Evolutionary conservation across 2,329 filamentous ascomycete genomes (phyloP).

Genomic region (Dryadomyces quercivorus): DNA sequence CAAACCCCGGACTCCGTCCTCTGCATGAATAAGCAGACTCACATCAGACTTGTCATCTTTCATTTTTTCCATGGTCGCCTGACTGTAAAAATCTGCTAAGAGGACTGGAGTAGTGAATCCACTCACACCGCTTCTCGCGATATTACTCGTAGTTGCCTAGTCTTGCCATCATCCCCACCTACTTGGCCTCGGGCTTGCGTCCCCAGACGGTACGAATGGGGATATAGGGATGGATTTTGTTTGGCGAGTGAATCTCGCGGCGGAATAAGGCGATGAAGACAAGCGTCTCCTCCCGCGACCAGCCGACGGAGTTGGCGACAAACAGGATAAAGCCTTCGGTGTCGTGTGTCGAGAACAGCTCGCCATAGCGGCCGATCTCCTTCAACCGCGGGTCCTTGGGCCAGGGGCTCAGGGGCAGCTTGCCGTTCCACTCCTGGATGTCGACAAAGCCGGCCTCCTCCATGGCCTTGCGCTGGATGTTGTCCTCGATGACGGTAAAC

Average conservation of each 20-base stretch:
- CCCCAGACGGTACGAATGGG: constrained; percentile 7
- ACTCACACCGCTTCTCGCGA: too few species aligned
- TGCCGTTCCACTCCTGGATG: neutral
- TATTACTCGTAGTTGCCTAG: too few species aligned
- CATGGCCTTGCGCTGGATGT: neutral
- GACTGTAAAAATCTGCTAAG: neutral
- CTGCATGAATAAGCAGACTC: too few species aligned
- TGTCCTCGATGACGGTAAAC: constrained; percentile 6
- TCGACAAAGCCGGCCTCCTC: constrained; percentile 6
- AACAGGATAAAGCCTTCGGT: constrained; percentile 10
- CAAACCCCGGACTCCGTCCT: too few species aligned
- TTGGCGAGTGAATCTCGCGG: constrained; percentile 6
- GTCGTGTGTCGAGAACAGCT: constrained; percentile 5
- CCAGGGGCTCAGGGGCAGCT: constrained; percentile 14
- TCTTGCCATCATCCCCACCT: neutral
- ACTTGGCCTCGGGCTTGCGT: constrained; percentile 2
- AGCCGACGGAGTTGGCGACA: constrained; percentile 9
- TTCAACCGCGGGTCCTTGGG: constrained; percentile 16
- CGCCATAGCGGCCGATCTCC: constrained; percentile 16
- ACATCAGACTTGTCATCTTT: neutral
- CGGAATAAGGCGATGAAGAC: constrained; percentile 10
- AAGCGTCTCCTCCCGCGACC: constrained; percentile 9
- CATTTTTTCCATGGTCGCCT: neutral
- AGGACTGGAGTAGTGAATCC: too few species aligned
- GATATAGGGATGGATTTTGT: constrained; percentile 10